These are phyloP conservation scores for Dalechampia spathulata DNA, from an alignment of 441 rosid species.

Conservation along the genomic window DNA sequence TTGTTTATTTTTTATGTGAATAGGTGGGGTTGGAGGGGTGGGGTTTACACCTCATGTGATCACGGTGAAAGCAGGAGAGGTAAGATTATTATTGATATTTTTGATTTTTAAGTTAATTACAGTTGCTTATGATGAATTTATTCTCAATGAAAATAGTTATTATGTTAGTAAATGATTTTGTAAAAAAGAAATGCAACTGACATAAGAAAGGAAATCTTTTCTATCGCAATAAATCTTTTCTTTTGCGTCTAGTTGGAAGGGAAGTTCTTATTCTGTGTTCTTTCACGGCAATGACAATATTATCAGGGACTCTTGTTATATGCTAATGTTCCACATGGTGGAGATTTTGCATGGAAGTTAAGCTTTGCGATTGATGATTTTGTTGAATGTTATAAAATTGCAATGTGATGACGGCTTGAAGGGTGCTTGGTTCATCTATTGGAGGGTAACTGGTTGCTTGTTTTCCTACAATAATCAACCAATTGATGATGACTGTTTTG, in stretches of 20 bases:
- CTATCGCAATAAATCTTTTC: background rate
- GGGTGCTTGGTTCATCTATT: too few relatives aligned
- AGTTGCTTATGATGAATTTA: background rate
- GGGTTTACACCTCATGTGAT: conserved; percentile 98
- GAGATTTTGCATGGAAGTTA: too few relatives aligned
- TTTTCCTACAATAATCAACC: too few relatives aligned
- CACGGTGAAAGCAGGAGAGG: conserved; percentile 86
- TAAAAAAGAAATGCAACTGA: background rate
- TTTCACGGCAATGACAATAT: background rate
- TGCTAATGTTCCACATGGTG: background rate
- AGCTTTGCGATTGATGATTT: too few relatives aligned
- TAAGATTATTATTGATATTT: conserved; percentile 19
- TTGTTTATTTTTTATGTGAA: background rate
- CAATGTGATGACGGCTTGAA: too few relatives aligned
- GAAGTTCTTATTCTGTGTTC: background rate
- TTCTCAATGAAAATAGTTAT: background rate
- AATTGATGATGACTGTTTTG: too few relatives aligned
- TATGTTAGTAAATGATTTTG: too few relatives aligned
- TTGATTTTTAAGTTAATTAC: background rate
- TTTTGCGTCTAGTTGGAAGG: background rate
- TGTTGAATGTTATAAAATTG: too few relatives aligned
- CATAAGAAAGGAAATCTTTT: background rate
- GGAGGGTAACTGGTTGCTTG: too few relatives aligned
- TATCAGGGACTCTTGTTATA: background rate
- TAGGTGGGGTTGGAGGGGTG: conserved; percentile 77